Evolutionary conservation across 2,329 filamentous ascomycete genomes (phyloP), one percentile per base, ranked within the genome.

Genomic region (Diaporthe caulivora): DNA sequence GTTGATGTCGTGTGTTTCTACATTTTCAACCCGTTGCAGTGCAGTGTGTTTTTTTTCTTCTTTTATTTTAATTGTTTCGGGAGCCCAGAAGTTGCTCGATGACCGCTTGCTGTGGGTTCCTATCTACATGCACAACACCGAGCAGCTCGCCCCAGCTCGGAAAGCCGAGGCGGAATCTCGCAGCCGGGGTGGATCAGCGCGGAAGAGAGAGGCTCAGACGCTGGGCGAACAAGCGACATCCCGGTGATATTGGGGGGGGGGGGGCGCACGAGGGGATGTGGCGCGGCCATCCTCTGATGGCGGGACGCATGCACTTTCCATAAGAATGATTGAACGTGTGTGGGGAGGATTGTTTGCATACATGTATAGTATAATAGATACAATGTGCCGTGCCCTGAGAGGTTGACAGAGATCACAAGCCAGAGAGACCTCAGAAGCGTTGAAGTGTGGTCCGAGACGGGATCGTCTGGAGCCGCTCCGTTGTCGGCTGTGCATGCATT

Each of bases 401-500:
- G 24, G 13, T 26, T 5, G 34, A 34, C 44, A 34, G 29, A 37
- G 62, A 24, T 49, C 42, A 51, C 18, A 47, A 34, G 26, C 18
- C 40, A n/a, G 57, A 31, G 26, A 47, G 34, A n/a, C n/a, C n/a
- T n/a, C n/a, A n/a, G n/a, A n/a, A 29, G 2, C 26, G 17, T 13
- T 42, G 44, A 24, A 37, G 26, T 62, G 70, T 74, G 72, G 72
- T 58, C 40, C 64, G 72, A 69, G 34, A 49, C 70, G 70, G 55
- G 62, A 64, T 26, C 34, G 17, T n/a, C 17, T 47, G 31, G 17
- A 34, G 40, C 70, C 70, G 70, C 70, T 74, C 72, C 72, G 72
- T 72, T 74, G 72, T 74, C 72, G 72, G 72, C 72, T 49, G 49
- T 3, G n/a, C 29, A 62, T 42, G n/a, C 24, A 62, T 40, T 47